A percentile compares a stretch with the other conserved stretches of the same genome.
Conservation (phyloP, 129 eudicot genomes). For the Solidago caesia region DNA sequence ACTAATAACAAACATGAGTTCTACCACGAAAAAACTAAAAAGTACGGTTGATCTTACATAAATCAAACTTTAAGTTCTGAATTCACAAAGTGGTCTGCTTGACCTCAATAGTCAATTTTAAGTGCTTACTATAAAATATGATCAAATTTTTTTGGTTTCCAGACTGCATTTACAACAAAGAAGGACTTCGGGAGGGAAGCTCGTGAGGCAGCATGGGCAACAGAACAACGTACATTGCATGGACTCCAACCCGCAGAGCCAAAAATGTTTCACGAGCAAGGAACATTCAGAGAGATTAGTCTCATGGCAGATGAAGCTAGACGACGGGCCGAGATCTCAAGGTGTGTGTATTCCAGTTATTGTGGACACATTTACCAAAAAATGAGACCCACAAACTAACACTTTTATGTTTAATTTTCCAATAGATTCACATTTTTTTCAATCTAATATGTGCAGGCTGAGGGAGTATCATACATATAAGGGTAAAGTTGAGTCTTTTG, state of each 20-base stretch:
- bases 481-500: conserved; percentile 80
- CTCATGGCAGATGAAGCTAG: conserved; percentile 91
- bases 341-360: conserved; percentile 33
- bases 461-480: conserved; percentile 76
- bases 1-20: no score
- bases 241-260: conserved; percentile 50
- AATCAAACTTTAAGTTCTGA: background rate
- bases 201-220: conserved; percentile 76
- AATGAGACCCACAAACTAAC: conserved; percentile 12
- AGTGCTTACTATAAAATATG: background rate
- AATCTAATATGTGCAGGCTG: conserved; percentile 39
- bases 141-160: conserved; percentile 10
- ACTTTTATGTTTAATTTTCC: background rate
- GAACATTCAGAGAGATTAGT: conserved; percentile 59
- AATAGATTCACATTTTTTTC: background rate
- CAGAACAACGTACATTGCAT: conserved; percentile 56
- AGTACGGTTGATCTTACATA: background rate
- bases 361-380: background rate
- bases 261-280: conserved; percentile 41
- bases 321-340: conserved; percentile 77
- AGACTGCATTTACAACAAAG: conserved; percentile 70
- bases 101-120: background rate
- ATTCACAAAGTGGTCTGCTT: background rate
- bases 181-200: conserved; percentile 77
- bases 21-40: no score